These are phyloP conservation scores for Salix koriyanagi DNA, from an alignment of 345 rosid genomes.

Conservation along the genomic window DNA sequence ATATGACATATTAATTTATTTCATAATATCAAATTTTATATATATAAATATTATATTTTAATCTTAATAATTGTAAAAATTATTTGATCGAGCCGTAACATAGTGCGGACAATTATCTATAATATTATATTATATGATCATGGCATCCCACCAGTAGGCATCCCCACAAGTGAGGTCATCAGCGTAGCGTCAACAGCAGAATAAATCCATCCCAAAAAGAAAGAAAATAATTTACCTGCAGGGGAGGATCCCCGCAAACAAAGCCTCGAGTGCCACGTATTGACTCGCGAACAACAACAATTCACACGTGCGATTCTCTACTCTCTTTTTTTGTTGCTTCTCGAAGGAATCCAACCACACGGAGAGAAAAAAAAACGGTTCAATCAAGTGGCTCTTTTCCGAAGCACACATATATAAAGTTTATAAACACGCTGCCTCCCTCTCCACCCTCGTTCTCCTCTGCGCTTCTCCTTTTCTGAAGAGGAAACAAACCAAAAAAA, in stretches of 20 bases:
- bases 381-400: constrained; percentile 9
- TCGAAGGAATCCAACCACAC: not conserved
- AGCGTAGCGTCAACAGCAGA: not conserved
- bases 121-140: no score
- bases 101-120: no score
- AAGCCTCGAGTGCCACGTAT: not conserved
- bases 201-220: not conserved
- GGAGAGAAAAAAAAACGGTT: not conserved
- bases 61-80: no score
- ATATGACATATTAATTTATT: no score
- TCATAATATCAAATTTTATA: no score
- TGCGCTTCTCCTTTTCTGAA: constrained; percentile 8
- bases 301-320: not conserved
- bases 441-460: not conserved
- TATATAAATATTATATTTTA: no score
- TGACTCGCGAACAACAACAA: not conserved
- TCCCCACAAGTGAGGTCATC: no score
- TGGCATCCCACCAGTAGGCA: no score
- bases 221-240: not conserved
- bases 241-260: not conserved
- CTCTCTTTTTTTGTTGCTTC: not conserved
- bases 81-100: no score
- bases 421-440: no score
- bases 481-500: not conserved
- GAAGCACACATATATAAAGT: constrained; percentile 1